Evolutionary conservation across 2,329 filamentous ascomycete species (phyloP), one percentile per base, ranked within the genome.

Genomic region (Macrophomina tecta): DNA sequence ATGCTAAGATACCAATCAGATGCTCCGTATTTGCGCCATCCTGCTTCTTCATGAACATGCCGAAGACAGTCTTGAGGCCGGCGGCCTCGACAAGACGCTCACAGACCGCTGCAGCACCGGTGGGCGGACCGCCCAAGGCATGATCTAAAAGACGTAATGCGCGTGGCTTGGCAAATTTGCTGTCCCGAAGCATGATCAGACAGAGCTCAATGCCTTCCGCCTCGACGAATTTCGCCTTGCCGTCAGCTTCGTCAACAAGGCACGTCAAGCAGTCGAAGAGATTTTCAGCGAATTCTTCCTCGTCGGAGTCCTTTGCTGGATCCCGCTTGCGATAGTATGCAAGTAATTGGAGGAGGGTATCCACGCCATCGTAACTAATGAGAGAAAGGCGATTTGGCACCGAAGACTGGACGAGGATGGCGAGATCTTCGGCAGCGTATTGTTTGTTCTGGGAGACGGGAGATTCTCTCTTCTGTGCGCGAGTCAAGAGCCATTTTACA

Each of bases 251-350:
- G 72, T 97, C 91, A 0, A 90, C 91, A 1, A 97, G 81, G 71
- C 91, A 96, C 0, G 92, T 91, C 18, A 98, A 77, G 1, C 90
- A 88, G 74, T 97, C 94, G 76, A 99, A 99, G 0, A 97, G 76
- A 71, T 99, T 97, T 78, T 97, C 93, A 75, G 96, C 91, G 76
- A 92, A 97, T 80, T 99, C 95, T 75, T 97, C 94, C 77, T 98
- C 95, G 61, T 95, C 90, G 38, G 90, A 89, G 67, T 93, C 92
- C 74, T 91, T 94, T 58, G 89, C 86, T 0, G 95, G 95, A 74
- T 99, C 94, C 58, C 89, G 87, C 80, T 91, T 91, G 66, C 95
- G 89, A 80, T 98, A 99, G 1, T 89, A 83, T 1, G 94, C 92
- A 0, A 96, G 86, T 0, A 97, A 84, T 78, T 96, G 93, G 14